Base-by-base conservation (phyloP, 192 early-diverging fungal genomes). In the Pilobolus umbonatus region DNA sequence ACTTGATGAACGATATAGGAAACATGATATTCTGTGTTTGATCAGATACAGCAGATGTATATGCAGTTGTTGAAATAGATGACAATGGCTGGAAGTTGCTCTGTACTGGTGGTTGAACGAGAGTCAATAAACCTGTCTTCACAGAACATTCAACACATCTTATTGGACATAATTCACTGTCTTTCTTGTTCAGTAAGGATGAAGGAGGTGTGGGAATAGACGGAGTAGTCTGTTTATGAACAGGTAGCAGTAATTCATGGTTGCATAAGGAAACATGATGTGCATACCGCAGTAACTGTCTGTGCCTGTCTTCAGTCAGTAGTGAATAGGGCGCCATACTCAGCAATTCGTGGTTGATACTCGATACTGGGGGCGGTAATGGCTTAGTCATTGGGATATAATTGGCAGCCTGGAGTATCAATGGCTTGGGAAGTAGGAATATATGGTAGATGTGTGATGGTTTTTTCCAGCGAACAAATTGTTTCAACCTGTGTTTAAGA, bases 361-460 rank as follows among this genome's bases (percentile, higher is more conserved):
- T 22, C 14, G 52, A n/a, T 24, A 54, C 17, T 14, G 52, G 52
- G 11, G 45, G 35, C 6, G 62, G 52, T 21, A 57, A 46, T 15
- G 52, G 43, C 38, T 49, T 64, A 19, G 53, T 56, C 53, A 56
- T 57, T 25, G 64, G 64, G 42, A 65, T 55, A 45, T 48, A 65
- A 6, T 38, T 34, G n/a, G 64, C 46, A 28, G 64, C 55, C 34
- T 65, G 64, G 10, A 65, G 36, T n/a, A 65, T 5, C 12, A 65
- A 38, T 17, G 64, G 46, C 21, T 65, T 65, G 39, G 64, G 64
- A 17, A 65, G 28, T 31, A 57, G 44, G 28, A 62, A 62, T 19
- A 34, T 32, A 51, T 38, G 50, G 32, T 49, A 56, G 15, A 28
- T 35, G 48, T 38, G 46, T 22, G 28, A 29, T 42, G 34, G 24